These are phyloP conservation scores for Neurospora cerealis DNA, from an alignment of 495 filamentous ascomycete species.

Conservation along the genomic window DNA sequence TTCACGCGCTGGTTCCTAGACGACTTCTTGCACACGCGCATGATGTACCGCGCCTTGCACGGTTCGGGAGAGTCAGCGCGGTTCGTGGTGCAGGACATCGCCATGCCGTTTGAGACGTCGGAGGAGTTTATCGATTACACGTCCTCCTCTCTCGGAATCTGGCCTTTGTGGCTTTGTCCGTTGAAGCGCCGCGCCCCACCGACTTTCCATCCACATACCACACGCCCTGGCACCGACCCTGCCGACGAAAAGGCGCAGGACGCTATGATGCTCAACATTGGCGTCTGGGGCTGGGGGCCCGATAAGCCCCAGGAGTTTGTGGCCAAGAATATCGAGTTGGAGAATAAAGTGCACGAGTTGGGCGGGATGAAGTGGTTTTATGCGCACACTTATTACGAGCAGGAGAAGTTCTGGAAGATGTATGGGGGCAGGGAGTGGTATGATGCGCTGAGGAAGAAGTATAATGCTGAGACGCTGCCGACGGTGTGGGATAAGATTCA, in stretches of 20 bases:
- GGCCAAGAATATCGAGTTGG: conserved; percentile 51
- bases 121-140: conserved; percentile 45
- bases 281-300: conserved; percentile 46
- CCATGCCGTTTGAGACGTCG: conserved; percentile 40
- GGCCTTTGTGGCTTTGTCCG: conserved; percentile 53
- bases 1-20: conserved; percentile 50
- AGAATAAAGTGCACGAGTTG: conserved; percentile 51
- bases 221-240: conserved; percentile 5
- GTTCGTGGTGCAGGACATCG: conserved; percentile 50
- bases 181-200: conserved; percentile 32
- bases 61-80: conserved; percentile 41
- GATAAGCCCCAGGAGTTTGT: conserved; percentile 34
- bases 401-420: conserved; percentile 45
- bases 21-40: conserved; percentile 53
- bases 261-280: conserved; percentile 43
- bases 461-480: conserved; percentile 40
- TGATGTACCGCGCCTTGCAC: conserved; percentile 53
- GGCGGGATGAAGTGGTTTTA: conserved; percentile 58
- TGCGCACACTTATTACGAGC: conserved; percentile 49
- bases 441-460: conserved; percentile 41
- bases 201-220: conserved; percentile 39
- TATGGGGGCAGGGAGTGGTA: conserved; percentile 44
- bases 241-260: conserved; percentile 5
- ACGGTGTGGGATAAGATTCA: conserved; percentile 50
- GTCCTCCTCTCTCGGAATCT: conserved; percentile 36